phyloP scores from a whole-genome alignment of 164 flowering plant genomes.

The Macadamia integrifolia region DNA sequence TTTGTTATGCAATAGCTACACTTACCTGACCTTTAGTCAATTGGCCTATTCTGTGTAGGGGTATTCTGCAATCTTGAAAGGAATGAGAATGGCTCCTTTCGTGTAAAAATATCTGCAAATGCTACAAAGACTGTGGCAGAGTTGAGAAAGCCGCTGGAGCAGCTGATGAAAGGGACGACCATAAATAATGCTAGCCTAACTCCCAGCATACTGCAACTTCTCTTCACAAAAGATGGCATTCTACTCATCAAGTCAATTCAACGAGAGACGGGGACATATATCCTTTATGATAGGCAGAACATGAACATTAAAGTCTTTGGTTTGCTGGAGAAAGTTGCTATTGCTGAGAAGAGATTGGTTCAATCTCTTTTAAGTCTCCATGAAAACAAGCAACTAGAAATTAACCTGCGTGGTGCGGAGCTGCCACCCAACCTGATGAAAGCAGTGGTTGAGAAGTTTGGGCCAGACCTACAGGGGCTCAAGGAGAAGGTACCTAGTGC shows the following conservation, averaged over 20 bases:
- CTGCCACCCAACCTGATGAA: slow-evolving; percentile 74
- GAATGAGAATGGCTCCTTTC: slow-evolving; percentile 61
- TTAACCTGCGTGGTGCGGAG: slow-evolving; percentile 55
- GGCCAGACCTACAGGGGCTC: slow-evolving; percentile 76
- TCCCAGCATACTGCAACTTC: slow-evolving; percentile 48
- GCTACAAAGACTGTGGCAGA: slow-evolving; percentile 86
- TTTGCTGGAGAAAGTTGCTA: slow-evolving; percentile 29
- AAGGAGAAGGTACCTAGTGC: slow-evolving; percentile 64
- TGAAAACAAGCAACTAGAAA: slow-evolving; percentile 56
- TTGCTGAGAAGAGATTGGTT: slow-evolving; percentile 50
- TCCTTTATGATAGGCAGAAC: slow-evolving; percentile 56
- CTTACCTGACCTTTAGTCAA: not conserved
- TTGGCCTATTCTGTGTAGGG: slow-evolving; percentile 38
- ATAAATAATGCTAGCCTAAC: slow-evolving; percentile 50
- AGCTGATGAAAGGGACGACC: slow-evolving; percentile 68
- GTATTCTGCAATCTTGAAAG: slow-evolving; percentile 42
- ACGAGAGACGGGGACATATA: slow-evolving; percentile 57
- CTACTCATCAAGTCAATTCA: slow-evolving; percentile 47
- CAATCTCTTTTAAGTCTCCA: slow-evolving; percentile 48
- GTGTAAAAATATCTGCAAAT: slow-evolving; percentile 71
- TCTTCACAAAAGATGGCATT: slow-evolving; percentile 62
- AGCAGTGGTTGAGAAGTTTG: slow-evolving; percentile 61
- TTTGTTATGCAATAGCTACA: not conserved
- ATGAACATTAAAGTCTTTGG: slow-evolving; percentile 60
- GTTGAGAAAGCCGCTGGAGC: slow-evolving; percentile 69